Percentiles rank a stretch among this genome's conserved stretches.
Conservation (phyloP, 371 early-diverging fungal genomes). For the Umbelopsis sp. region DNA sequence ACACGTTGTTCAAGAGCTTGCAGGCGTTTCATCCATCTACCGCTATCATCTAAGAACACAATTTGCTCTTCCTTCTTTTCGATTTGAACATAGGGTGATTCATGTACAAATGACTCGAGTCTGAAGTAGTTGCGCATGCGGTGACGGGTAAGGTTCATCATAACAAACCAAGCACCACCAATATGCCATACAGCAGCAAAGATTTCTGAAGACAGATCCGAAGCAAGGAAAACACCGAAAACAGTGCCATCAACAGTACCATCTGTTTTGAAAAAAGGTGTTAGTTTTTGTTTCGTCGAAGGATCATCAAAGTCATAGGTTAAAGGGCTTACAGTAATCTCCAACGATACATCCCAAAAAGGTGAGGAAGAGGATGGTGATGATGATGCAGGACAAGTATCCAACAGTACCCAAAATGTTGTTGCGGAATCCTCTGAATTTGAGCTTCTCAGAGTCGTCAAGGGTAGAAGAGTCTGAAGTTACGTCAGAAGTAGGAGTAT, state of each 20-base stretch:
- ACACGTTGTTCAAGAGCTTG: constrained; percentile 33
- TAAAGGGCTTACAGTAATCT: constrained; percentile 62
- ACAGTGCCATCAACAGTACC: constrained; percentile 42
- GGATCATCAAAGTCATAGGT: no score
- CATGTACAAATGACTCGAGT: constrained; percentile 48
- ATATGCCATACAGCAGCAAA: constrained; percentile 77
- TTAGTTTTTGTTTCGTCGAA: not conserved
- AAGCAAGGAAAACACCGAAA: constrained; percentile 53
- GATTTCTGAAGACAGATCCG: constrained; percentile 59
- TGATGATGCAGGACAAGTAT: constrained; percentile 52
- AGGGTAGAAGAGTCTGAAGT: constrained; percentile 34
- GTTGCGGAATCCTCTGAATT: constrained; percentile 66
- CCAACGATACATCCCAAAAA: constrained; percentile 68
- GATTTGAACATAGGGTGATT: constrained; percentile 65
- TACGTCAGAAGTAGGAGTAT: constrained; percentile 17
- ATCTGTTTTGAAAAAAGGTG: constrained; percentile 26
- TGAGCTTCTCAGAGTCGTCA: constrained; percentile 47
- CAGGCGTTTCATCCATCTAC: constrained; percentile 35
- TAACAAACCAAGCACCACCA: constrained; percentile 63
- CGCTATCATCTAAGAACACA: constrained; percentile 58
- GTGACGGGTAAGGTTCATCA: constrained; percentile 42
- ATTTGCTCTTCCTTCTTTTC: constrained; percentile 57
- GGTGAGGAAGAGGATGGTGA: constrained; percentile 67
- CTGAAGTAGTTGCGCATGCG: constrained; percentile 70
- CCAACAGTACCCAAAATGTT: constrained; percentile 60